Evolutionary conservation across 352 stramenopile species (phyloP), one percentile per base, ranked within the genome.

Genomic region (Globisporangium sylvaticum): DNA sequence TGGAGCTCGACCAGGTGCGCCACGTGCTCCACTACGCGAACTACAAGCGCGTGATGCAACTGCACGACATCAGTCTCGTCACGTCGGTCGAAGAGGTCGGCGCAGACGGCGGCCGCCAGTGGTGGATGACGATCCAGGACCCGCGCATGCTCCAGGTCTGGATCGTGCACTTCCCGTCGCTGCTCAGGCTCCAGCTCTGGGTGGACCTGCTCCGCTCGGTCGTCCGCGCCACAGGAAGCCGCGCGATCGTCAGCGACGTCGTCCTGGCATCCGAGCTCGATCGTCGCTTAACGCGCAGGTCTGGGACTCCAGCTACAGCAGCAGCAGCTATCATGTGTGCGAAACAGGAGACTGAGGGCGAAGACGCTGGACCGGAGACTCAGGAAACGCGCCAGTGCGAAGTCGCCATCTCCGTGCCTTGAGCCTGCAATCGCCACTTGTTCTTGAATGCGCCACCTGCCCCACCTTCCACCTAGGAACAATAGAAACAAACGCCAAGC

Each of bases 51-150:
- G 73, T 77, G 27, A 87, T 90, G 61, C 74, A 69, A 24, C 67
- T 92, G 4, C 75, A 83, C 42, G 74, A 81, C 67, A 87, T 90
- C 58, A 81, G 77, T 20, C 66, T 90, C n/a, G 73, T 90, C 32
- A 88, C 80, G 12, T 74, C 74, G 0, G 74, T 90, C 3, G 79
- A 91, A 46, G 81, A 87, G 31, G 65, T 69, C 4, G 71, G 77
- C 27, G 58, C 72, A 15, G 50, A 63, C 4, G 71, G 78, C 2
- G 15, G 25, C 3, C 67, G 58, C 8, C 79, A 77, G 56, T 88
- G 78, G 81, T 91, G 79, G 82, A 91, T 89, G 82, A 80, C 80
- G 18, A 68, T 92, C 2, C 81, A 90, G 56, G 82, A 92, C 54
- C 60, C 81, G 7, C 69, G 61, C 14, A 70, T 64, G 4, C 57